Base-by-base conservation (phyloP, 345 rosid species). In the Hibiscus trionum region DNA sequence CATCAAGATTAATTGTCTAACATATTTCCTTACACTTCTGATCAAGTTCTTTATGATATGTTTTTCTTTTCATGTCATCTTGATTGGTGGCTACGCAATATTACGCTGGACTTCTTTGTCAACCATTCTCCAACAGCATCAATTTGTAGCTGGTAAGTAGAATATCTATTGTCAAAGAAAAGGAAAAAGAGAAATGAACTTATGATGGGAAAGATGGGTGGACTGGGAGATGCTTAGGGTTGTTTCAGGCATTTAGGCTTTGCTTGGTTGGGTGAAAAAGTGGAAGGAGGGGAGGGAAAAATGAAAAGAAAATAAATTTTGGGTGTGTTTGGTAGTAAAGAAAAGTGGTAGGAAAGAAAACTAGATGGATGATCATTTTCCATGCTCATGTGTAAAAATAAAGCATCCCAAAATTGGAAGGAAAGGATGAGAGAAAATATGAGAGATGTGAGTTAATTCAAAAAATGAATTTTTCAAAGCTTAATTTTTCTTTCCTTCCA, bases 91-190 rank as follows among this genome's bases (percentile, higher is more conserved):
- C 60, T 84, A 55, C 78, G 70, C 46, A 65, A 61, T 60, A 27
- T 66, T 29, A 15, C 61, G 47, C 31, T 58, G 79, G 78, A 73
- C 67, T 61, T 70, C 70, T 47, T 61, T 61, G 75, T 66, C 61
- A 56, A 66, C 49, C 62, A 15, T 59, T 76, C 76, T 81, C 72
- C 79, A 76, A 82, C 86, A 94, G 98, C 88, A 91, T 88, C 97
- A 90, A 84, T 91, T 94, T 80, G 98, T 91, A 72, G 95, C 97
- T 66, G 97, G 97, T 88, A 79, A 86, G 93, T 80, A 56, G 68
- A 26, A 53, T 58, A 65, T 58, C 17, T 72, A 61, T 59, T 44
- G 52, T 56, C 52, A n/a, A 56, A 62, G 60, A 63, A 29, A 69
- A 5, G 50, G 47, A 9, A 52, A 39, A 56, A 26, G 1, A 7